A percentile compares a stretch with the other conserved stretches of the same genome.
phyloP scores from a whole-genome alignment of 257 asterid genomes.

The Leonotis leonurus region DNA sequence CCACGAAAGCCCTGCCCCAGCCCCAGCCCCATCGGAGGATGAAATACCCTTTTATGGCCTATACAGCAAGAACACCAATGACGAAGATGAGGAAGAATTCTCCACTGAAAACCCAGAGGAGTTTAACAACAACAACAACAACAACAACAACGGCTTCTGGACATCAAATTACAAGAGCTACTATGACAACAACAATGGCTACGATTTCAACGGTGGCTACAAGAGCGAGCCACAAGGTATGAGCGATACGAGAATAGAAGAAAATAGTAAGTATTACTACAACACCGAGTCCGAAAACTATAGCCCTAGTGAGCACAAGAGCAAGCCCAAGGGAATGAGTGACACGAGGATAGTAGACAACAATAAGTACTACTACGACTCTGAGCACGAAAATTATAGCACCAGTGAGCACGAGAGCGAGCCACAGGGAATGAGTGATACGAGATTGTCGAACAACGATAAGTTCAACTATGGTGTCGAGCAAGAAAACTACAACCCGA shows the following conservation, averaged over 20 bases:
- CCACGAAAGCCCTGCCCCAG: conserved; percentile 7
- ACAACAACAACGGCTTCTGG: conserved; percentile 21
- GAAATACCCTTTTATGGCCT: conserved; percentile 28
- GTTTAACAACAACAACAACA: conserved; percentile 5
- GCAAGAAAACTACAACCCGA: conserved; percentile 20
- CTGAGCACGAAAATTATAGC: conserved; percentile 15
- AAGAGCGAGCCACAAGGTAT: conserved; percentile 33
- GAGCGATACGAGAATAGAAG: conserved; percentile 49
- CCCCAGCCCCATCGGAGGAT: conserved; percentile 24
- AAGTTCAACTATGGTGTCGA: conserved; percentile 19
- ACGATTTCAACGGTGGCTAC: neutral
- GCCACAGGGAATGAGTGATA: conserved; percentile 49
- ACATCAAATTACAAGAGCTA: conserved; percentile 4
- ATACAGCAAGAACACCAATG: conserved; percentile 25
- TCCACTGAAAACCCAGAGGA: conserved; percentile 16
- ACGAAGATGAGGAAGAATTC: conserved; percentile 22
- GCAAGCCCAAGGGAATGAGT: conserved; percentile 43
- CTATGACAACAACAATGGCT: conserved; percentile 5
- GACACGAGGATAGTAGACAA: conserved; percentile 42
- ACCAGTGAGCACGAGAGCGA: neutral
- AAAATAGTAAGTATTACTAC: conserved; percentile 32
- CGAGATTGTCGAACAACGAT: conserved; percentile 32
- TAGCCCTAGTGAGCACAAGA: neutral
- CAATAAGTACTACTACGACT: conserved; percentile 27
- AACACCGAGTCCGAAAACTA: conserved; percentile 19